phyloP scores from a whole-genome alignment of 2,329 filamentous ascomycete genomes.

The Dactylella cylindrospora region DNA sequence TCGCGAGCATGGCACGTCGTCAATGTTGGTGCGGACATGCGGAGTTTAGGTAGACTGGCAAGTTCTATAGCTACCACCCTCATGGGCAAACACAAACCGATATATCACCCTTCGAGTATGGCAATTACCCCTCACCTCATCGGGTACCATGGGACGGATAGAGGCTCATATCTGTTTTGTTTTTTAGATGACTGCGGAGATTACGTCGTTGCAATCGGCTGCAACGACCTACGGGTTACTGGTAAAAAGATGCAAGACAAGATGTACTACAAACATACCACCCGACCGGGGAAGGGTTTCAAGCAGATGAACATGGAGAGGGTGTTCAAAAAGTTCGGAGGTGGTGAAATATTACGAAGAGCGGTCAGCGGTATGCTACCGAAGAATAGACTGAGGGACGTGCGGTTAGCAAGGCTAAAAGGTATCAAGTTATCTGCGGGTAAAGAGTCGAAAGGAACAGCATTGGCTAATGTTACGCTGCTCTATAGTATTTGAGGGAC shows the following conservation, averaged over 20 bases:
- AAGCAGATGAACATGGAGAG: constrained; percentile 90
- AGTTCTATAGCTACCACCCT: constrained; percentile 81
- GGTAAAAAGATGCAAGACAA: constrained; percentile 93
- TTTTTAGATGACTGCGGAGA: constrained; percentile 82
- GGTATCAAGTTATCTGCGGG: constrained; percentile 52
- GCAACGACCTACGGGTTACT: constrained; percentile 80
- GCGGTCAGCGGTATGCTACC: constrained; percentile 97
- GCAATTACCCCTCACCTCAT: constrained; percentile 2
- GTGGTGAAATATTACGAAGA: constrained; percentile 83
- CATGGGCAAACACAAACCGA: constrained; percentile 99
- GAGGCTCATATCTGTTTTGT: neutral
- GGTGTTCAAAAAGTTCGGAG: constrained; percentile 91
- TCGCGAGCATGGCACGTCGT: constrained; percentile 94
- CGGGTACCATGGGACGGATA: neutral
- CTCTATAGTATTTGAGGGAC: constrained; percentile 77
- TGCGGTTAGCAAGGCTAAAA: constrained; percentile 83
- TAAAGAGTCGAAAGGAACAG: neutral
- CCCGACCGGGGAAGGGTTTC: constrained; percentile 75
- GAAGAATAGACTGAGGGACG: constrained; percentile 89
- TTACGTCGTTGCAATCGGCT: constrained; percentile 93
- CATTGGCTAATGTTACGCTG: neutral
- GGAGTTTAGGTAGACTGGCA: constrained; percentile 85
- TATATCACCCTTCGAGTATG: constrained; percentile 81
- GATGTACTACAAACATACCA: constrained; percentile 92
- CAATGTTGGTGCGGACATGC: constrained; percentile 67